These are phyloP conservation scores for Anthostomella pinea DNA, from an alignment of 2,329 filamentous ascomycete species.

Conservation along the genomic window DNA sequence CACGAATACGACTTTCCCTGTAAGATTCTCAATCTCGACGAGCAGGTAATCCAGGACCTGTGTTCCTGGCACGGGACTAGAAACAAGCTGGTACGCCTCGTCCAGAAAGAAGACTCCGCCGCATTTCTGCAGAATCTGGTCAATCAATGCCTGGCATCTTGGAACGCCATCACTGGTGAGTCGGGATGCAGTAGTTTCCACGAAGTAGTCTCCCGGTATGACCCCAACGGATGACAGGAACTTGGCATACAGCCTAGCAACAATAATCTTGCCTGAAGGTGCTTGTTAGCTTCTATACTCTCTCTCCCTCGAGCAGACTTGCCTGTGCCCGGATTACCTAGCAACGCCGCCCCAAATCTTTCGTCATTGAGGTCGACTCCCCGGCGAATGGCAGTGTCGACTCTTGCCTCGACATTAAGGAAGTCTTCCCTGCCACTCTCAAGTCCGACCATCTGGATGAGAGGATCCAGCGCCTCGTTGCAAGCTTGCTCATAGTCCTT, in stretches of 20 bases:
- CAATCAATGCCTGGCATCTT: constrained; percentile 54
- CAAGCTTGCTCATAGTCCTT: too few species aligned
- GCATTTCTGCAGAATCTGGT: constrained; percentile 51
- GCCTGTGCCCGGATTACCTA: constrained; percentile 64
- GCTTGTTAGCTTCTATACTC: background rate
- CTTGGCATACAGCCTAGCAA: constrained; percentile 66
- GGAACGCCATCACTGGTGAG: constrained; percentile 61
- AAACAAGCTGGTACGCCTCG: constrained; percentile 72
- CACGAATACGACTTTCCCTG: constrained; percentile 68
- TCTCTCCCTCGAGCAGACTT: constrained; percentile 17
- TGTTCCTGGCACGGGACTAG: constrained; percentile 52
- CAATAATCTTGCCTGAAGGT: constrained; percentile 64
- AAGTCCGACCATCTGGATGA: too few species aligned
- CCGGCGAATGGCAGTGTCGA: constrained; percentile 47
- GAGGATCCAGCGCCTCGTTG: too few species aligned
- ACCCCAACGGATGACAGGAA: constrained; percentile 61
- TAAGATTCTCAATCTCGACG: constrained; percentile 68
- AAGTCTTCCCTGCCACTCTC: too few species aligned
- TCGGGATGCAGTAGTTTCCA: constrained; percentile 66
- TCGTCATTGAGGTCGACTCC: constrained; percentile 46
- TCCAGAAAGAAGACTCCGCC: constrained; percentile 76
- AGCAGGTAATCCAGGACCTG: constrained; percentile 69
- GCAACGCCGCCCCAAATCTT: constrained; percentile 49
- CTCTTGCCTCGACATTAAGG: too few species aligned
- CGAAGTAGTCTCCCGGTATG: constrained; percentile 57